These are phyloP conservation scores for Chenopodium suecicum DNA, from an alignment of 148 eudicot species.

Conservation along the genomic window DNA sequence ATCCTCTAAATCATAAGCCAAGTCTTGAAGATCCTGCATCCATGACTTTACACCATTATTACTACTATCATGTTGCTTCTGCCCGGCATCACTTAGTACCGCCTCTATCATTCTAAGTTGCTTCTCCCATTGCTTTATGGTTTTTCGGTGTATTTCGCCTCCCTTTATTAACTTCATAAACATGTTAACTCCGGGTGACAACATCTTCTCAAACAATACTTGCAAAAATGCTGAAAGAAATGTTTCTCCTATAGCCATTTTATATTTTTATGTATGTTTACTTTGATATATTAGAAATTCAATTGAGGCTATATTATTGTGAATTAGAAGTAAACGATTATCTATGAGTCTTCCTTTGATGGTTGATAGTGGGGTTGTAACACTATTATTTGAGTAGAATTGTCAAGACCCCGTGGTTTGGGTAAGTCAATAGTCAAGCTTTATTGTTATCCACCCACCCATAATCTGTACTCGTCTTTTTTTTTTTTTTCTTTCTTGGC, in stretches of 20 bases:
- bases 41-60: not conserved
- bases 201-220: slow-evolving; percentile 15
- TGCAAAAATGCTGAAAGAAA: slow-evolving; percentile 14
- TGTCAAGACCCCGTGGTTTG: not conserved
- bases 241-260: slow-evolving; percentile 1
- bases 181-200: not conserved
- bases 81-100: not conserved
- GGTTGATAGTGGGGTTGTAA: not conserved
- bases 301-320: not conserved
- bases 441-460: not conserved
- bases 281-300: not conserved
- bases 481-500: too few species aligned
- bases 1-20: slow-evolving; percentile 13
- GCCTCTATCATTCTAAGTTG: slow-evolving; percentile 1
- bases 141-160: not conserved
- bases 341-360: not conserved
- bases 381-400: slow-evolving; percentile 1
- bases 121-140: slow-evolving; percentile 13
- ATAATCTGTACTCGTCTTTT: too few species aligned
- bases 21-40: slow-evolving; percentile 9
- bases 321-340: not conserved
- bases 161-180: not conserved
- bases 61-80: not conserved
- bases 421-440: not conserved
- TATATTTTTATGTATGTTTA: too few species aligned